Evolutionary conservation across 331 rosid species (phyloP).

Genomic region (Pyracantha coccinea): DNA sequence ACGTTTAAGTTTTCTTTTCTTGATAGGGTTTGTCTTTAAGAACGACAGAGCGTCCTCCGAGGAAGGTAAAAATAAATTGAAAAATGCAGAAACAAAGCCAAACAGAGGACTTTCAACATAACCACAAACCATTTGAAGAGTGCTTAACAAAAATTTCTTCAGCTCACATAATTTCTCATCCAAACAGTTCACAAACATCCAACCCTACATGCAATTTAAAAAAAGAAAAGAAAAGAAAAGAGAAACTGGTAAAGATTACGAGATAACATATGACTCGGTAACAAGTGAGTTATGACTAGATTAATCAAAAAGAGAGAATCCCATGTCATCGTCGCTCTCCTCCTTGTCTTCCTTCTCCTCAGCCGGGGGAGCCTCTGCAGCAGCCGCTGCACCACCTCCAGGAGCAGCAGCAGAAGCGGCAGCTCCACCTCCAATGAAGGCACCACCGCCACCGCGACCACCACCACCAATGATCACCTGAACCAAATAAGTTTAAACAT

Average conservation of each 20-base stretch:
- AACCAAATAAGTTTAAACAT: neutral
- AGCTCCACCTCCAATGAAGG: conserved; percentile 37
- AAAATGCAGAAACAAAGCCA: too few species aligned
- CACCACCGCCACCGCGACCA: conserved; percentile 22
- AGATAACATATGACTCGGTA: neutral
- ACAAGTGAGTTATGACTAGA: neutral
- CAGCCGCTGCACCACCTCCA: conserved; percentile 48
- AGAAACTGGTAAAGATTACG: neutral
- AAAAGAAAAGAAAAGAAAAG: neutral
- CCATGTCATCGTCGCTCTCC: conserved; percentile 85
- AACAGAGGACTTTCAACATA: neutral
- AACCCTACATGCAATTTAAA: neutral
- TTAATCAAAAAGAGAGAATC: conserved; percentile 89
- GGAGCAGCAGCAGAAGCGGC: conserved; percentile 61
- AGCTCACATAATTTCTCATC: neutral
- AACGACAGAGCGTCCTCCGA: too few species aligned
- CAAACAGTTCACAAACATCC: conserved; percentile 1
- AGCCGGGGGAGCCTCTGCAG: conserved; percentile 52
- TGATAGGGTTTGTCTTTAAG: too few species aligned
- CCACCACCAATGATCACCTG: conserved; percentile 72
- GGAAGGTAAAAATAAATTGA: too few species aligned
- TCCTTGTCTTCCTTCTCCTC: conserved; percentile 66
- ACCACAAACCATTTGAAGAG: neutral
- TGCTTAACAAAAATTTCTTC: neutral
- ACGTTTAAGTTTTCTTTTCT: too few species aligned